phyloP scores from a whole-genome alignment of 2,329 filamentous ascomycete species.

The Phialophora chinensis region DNA sequence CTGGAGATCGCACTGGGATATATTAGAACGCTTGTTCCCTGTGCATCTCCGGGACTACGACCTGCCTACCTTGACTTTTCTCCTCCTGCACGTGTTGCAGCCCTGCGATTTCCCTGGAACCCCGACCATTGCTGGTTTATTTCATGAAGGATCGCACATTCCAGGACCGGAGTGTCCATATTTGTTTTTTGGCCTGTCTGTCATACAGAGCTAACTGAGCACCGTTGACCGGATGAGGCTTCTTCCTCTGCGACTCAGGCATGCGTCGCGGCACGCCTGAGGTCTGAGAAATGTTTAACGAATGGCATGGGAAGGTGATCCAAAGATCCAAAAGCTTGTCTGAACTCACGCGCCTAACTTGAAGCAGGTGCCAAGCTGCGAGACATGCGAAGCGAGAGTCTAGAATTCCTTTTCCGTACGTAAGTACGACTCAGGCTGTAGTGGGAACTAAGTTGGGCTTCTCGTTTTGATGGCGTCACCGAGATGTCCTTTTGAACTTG shows the following conservation, averaged over 20 bases:
- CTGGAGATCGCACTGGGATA: conserved; percentile 21
- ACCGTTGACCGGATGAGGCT: not conserved
- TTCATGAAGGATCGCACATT: not conserved
- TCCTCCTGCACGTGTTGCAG: conserved; percentile 27
- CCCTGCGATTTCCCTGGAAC: conserved; percentile 22
- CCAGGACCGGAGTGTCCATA: not conserved
- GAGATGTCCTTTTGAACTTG: too few species aligned
- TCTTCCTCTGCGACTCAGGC: not conserved
- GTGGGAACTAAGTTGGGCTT: not conserved
- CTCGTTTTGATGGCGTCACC: too few species aligned
- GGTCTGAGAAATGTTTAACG: not conserved
- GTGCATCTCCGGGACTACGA: too few species aligned
- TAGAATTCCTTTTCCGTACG: not conserved
- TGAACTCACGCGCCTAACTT: not conserved
- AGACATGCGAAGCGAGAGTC: not conserved
- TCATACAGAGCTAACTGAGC: not conserved
- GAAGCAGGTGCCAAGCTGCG: conserved; percentile 5
- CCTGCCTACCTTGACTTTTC: conserved; percentile 21
- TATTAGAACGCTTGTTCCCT: not conserved
- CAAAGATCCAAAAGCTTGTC: not conserved
- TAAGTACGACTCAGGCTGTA: not conserved
- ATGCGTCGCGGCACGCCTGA: not conserved
- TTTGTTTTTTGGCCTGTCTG: not conserved
- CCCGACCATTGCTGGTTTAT: conserved; percentile 16
- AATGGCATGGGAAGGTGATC: not conserved